Conservation (phyloP, 208 protist species). For the Tritrichomonas foetus region DNA sequence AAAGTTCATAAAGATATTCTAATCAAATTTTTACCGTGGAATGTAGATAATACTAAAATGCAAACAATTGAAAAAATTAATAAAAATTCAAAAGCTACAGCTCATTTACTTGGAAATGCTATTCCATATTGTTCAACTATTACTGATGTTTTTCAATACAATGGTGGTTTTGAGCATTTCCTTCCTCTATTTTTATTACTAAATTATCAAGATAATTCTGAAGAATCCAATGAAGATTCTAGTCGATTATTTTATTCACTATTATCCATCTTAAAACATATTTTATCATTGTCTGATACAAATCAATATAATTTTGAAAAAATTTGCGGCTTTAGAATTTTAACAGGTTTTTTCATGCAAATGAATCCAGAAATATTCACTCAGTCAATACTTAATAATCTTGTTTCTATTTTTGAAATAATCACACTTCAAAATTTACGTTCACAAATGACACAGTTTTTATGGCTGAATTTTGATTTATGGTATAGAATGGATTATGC, state of each 20-base stretch:
- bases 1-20: not conserved
- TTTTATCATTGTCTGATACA: too few relatives aligned
- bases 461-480: not conserved
- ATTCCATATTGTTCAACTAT: not conserved
- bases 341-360: not conserved
- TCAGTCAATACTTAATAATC: not conserved
- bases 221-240: too few relatives aligned
- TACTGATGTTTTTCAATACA: not conserved
- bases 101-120: not conserved
- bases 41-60: not conserved
- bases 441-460: not conserved
- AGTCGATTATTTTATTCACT: too few relatives aligned
- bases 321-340: not conserved
- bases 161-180: too few relatives aligned
- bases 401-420: not conserved
- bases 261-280: too few relatives aligned
- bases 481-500: not conserved
- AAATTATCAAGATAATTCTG: too few relatives aligned
- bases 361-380: not conserved
- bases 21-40: not conserved
- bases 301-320: not conserved
- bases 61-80: not conserved
- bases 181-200: too few relatives aligned
- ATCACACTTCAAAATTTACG: not conserved
- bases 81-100: not conserved